Evolutionary conservation across 331 rosid genomes (phyloP), one percentile per base, ranked within the genome.

Genomic region (Arachis monticola): DNA sequence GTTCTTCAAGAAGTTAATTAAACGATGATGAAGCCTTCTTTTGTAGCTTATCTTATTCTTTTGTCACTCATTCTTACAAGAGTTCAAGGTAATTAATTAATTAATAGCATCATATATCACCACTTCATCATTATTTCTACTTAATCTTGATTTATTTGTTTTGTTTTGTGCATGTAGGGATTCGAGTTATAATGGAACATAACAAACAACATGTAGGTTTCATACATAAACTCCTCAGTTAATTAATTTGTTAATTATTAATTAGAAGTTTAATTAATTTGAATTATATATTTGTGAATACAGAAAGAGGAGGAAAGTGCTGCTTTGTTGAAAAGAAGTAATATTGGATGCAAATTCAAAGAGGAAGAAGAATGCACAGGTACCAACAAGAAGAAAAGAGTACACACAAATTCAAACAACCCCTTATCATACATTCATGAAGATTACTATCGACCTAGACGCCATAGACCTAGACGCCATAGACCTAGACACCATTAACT

Each of bases 381-480:
- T 91, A 90, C 82, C 83, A 60, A 69, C 83, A 60, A 69, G 85
- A 83, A 83, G 84, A 90, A 78, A 81, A 83, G 74, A 69, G 83
- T 66, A 10, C 83, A 80, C 73, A 83, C 78, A 83, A 89, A 85
- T 83, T 66, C 92, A 60, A 70, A 83, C 77, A 77, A 88, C 68
- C 83, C 82, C 78, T 83, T 88, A 69, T 90, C 97, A 66, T 68
- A 79, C 80, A 77, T 93, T 73, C 93, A 93, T 80, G 98, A 90
- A 84, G 96, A 92, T 87, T 90, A 90, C 68, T 82, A 70, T 75
- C 91, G 94, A 73, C 96, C 95, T 78, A 87, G 92, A 79, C 77
- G 76, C 4, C 97, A 92, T 76, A 87, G 81, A 86, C 75, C 89
- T 80, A 84, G 71, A 67, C 93, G 90, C 78, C 89, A 93, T 76